Conservation (phyloP, 352 stramenopile genomes). For the Achlya hypogyna region DNA sequence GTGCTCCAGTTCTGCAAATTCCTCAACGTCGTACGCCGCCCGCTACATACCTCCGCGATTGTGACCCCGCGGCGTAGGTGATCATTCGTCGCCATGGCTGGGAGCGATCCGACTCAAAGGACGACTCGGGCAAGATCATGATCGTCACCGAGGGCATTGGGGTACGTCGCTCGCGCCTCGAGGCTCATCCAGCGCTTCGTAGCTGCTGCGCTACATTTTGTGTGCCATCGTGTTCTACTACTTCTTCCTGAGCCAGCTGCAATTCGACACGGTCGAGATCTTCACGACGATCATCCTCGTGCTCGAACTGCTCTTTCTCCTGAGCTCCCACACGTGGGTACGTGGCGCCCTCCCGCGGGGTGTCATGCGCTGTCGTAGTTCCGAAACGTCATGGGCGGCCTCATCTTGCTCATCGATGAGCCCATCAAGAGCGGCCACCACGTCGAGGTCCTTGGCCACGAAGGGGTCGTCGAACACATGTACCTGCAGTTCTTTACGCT, state of each 20-base stretch:
- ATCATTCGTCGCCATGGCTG: constrained; percentile 78
- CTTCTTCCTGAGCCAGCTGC: constrained; percentile 77
- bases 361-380: constrained; percentile 32
- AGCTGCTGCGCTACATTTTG: constrained; percentile 78
- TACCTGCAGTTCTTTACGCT: constrained; percentile 76
- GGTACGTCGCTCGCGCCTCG: constrained; percentile 23
- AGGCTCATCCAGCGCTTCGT: not conserved
- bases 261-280: constrained; percentile 75
- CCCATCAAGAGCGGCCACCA: constrained; percentile 72
- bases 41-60: not conserved
- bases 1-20: constrained; percentile 79
- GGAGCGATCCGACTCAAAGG: constrained; percentile 63
- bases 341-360: constrained; percentile 1
- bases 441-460: constrained; percentile 59
- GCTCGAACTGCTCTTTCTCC: constrained; percentile 68
- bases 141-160: constrained; percentile 80
- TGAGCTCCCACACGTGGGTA: constrained; percentile 76
- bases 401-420: constrained; percentile 74
- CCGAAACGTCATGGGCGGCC: constrained; percentile 76
- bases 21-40: constrained; percentile 25
- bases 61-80: constrained; percentile 26
- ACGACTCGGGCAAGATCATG: constrained; percentile 80
- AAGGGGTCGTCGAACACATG: constrained; percentile 73
- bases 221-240: constrained; percentile 72
- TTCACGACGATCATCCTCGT: constrained; percentile 69